Conservation (phyloP, 2,329 filamentous ascomycete species). For the Nemania serpens region DNA sequence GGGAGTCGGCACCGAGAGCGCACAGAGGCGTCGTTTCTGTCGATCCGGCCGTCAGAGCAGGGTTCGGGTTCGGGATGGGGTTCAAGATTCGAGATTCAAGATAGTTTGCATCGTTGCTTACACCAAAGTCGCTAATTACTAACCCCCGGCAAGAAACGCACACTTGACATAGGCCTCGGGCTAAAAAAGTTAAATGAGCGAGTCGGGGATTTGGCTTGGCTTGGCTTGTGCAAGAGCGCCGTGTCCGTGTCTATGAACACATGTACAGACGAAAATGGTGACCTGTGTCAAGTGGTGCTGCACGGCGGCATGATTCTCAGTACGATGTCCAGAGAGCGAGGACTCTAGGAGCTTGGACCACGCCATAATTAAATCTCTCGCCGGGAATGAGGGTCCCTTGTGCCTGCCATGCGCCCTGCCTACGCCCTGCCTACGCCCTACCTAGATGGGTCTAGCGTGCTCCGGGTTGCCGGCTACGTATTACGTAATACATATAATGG, state of each 20-base stretch:
- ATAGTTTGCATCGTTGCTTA: neutral
- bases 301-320: neutral
- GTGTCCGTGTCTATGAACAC: slow-evolving; percentile 5
- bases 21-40: slow-evolving; percentile 1
- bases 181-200: neutral
- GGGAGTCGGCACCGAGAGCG: neutral
- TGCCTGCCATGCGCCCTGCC: too few species aligned
- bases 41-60: slow-evolving; percentile 5
- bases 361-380: too few species aligned
- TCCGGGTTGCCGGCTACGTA: too few species aligned
- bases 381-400: too few species aligned
- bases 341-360: too few species aligned
- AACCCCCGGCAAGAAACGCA: neutral
- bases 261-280: neutral
- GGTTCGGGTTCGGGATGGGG: neutral
- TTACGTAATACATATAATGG: too few species aligned
- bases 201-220: too few species aligned
- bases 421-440: too few species aligned
- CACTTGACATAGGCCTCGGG: neutral
- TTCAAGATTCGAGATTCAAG: neutral
- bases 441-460: too few species aligned
- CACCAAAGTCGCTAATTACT: neutral
- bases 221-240: neutral
- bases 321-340: neutral
- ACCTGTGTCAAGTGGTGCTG: neutral